Conservation (phyloP, 306 rosid species). For the Rosa lucieae region DNA sequence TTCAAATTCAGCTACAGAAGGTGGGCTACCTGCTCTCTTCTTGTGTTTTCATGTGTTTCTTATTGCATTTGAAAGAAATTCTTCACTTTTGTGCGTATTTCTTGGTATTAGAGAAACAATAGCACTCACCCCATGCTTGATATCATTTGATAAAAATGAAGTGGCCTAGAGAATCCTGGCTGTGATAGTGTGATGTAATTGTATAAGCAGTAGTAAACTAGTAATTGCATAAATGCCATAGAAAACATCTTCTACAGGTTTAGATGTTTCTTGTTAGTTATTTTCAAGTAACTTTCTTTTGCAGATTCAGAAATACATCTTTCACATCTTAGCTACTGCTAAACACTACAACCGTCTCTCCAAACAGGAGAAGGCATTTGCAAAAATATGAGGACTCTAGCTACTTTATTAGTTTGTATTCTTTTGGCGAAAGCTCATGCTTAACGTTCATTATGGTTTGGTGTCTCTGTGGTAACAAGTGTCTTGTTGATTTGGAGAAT, state of each 20-base stretch:
- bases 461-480: conserved; percentile 44
- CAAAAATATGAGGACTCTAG: conserved; percentile 44
- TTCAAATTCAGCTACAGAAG: conserved; percentile 82
- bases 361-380: conserved; percentile 60
- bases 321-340: conserved; percentile 57
- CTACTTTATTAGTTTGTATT: neutral
- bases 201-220: too few species aligned
- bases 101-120: neutral
- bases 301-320: conserved; percentile 81
- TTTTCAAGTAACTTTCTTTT: neutral
- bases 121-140: neutral
- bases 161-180: too few species aligned
- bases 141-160: neutral
- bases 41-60: neutral
- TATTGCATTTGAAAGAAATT: conserved; percentile 6
- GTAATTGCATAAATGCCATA: too few species aligned
- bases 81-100: neutral
- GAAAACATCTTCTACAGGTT: too few species aligned
- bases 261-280: neutral
- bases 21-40: conserved; percentile 32
- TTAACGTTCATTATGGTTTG: too few species aligned
- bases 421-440: conserved; percentile 4
- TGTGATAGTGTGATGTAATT: too few species aligned
- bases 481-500: conserved; percentile 55
- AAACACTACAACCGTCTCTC: conserved; percentile 68